Base-by-base conservation (phyloP, 345 rosid genomes). In the Citrus australasica region DNA sequence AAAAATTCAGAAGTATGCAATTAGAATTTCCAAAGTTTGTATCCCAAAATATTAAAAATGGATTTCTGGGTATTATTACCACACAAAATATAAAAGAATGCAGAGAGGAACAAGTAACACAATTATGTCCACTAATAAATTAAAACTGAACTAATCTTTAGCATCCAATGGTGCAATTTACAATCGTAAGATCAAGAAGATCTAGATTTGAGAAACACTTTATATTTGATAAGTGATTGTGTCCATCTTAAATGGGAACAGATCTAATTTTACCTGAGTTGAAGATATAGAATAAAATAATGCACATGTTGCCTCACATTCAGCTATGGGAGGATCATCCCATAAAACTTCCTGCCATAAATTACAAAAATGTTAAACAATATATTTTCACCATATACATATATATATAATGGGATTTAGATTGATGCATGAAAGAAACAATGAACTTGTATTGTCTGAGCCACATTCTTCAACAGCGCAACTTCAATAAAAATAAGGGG, bases 401-500 rank as follows among this genome's bases (percentile, higher is more conserved):
- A 48, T 1, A 53, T 17, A 53, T 17, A 53, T 53, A 6, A 53
- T 4, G 7, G 5, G 58, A 53, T 22, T 53, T 53, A 53, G 58
- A 53, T 53, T 53, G 58, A 53, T 53, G 22, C 30, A 76, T 74
- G 19, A 17, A 80, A 60, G 74, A 60, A 53, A 65, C 3, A 74
- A 71, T 28, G 59, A 10, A 88, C 98, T 94, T 96, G 97, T 88
- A 96, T 91, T 62, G 94, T 88, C 82, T 86, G 85, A 67, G 94
- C 97, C 86, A 89, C 88, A 51, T 85, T 84, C 87, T 89, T 92
- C 83, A 91, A 79, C 70, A 96, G 95, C 46, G 95, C 98, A 87
- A 96, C 99, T 88, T 96, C 99, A 56, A 94, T 94, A 85, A 94
- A 96, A 79, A 96, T 94, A 82, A 96, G 99, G 27, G 99, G 99